These are phyloP conservation scores for Septoria petroselini DNA, from an alignment of 2,329 filamentous ascomycete genomes.

Conservation along the genomic window DNA sequence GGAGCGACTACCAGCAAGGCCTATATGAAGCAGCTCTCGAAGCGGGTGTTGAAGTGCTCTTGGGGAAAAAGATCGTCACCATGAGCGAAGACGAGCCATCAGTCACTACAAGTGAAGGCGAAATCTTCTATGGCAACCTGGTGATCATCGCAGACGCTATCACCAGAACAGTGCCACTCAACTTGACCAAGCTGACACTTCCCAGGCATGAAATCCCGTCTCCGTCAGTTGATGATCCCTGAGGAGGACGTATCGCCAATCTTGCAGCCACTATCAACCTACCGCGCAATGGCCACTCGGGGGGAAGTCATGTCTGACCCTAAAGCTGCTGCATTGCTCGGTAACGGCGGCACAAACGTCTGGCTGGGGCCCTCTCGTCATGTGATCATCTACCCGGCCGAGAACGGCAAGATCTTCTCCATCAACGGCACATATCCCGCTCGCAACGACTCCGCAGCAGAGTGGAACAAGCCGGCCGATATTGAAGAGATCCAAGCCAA, in stretches of 20 bases:
- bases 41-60: neutral
- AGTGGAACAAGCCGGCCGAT: slow-evolving; percentile 10
- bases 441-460: slow-evolving; percentile 9
- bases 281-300: slow-evolving; percentile 6
- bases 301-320: slow-evolving; percentile 2
- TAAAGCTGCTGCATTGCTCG: neutral
- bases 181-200: slow-evolving; percentile 4
- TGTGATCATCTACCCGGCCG: slow-evolving; percentile 11
- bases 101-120: slow-evolving; percentile 6
- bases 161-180: neutral
- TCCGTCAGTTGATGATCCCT: slow-evolving; percentile 5
- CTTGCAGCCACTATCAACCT: slow-evolving; percentile 10
- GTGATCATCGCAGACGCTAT: slow-evolving; percentile 9
- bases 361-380: slow-evolving; percentile 8
- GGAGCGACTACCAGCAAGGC: slow-evolving; percentile 12
- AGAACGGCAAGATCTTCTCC: slow-evolving; percentile 1
- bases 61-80: slow-evolving; percentile 1
- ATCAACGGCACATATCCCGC: slow-evolving; percentile 10
- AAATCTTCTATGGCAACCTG: slow-evolving; percentile 1
- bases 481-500: slow-evolving; percentile 4
- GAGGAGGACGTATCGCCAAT: slow-evolving; percentile 6
- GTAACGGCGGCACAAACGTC: slow-evolving; percentile 4
- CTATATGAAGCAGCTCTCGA: slow-evolving; percentile 6
- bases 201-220: slow-evolving; percentile 9
- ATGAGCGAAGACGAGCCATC: slow-evolving; percentile 2